A percentile compares a stretch with the other conserved stretches of the same genome.
Evolutionary conservation across 139 green algal species (phyloP).

Genomic region (Tetradesmus lagerheimii): DNA sequence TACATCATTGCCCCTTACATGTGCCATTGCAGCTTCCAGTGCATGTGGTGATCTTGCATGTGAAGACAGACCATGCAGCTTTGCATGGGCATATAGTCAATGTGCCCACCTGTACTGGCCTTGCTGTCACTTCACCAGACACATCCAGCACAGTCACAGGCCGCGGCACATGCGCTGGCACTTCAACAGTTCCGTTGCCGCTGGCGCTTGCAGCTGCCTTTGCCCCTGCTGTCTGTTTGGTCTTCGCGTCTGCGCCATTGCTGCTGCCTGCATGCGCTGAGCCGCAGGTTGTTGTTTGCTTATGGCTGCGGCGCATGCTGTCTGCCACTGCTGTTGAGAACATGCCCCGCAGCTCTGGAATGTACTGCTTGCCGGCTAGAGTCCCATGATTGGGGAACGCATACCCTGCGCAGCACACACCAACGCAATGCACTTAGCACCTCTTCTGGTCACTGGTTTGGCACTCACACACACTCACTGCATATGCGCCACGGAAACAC

Average conservation of each 20-base stretch:
- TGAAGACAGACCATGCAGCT: no score
- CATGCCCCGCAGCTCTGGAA: constrained; percentile 19
- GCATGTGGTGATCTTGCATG: background rate
- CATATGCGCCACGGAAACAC: background rate
- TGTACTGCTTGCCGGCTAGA: background rate
- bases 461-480: background rate
- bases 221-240: background rate
- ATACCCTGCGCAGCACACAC: background rate
- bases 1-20: background rate
- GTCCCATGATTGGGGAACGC: constrained; percentile 5
- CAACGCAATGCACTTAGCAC: background rate
- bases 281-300: background rate
- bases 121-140: background rate
- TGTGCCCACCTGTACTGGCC: background rate
- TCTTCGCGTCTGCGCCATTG: background rate
- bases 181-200: background rate
- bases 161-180: background rate
- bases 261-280: background rate
- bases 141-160: constrained; percentile 13
- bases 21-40: background rate
- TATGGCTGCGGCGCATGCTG: background rate
- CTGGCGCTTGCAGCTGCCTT: background rate
- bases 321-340: constrained; percentile 35
- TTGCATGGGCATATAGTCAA: background rate
- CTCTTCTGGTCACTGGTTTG: background rate